These are phyloP conservation scores for Dactylellina sp. DNA, from an alignment of 2,329 filamentous ascomycete genomes.

Conservation along the genomic window DNA sequence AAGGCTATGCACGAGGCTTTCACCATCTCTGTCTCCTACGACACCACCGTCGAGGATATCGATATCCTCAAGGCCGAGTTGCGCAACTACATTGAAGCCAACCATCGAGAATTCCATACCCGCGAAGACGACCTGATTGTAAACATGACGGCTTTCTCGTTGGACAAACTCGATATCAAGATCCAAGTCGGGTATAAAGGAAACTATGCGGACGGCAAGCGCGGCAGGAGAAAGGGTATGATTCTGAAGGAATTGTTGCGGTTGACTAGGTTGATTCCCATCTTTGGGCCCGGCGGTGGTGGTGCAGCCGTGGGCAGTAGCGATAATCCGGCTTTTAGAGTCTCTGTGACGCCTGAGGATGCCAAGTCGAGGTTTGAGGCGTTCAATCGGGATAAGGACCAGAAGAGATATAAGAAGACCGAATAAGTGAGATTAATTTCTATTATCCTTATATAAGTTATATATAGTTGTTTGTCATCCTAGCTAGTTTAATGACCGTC, in stretches of 20 bases:
- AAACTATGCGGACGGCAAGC: conserved; percentile 79
- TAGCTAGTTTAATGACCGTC: too few species aligned
- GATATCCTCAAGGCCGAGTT: conserved; percentile 61
- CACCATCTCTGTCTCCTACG: conserved; percentile 59
- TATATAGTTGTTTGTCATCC: too few species aligned
- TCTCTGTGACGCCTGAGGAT: conserved; percentile 74
- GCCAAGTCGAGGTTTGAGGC: conserved; percentile 64
- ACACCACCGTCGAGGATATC: conserved; percentile 62
- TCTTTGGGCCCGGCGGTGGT: conserved; percentile 17
- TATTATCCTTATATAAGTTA: background rate
- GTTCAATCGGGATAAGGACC: conserved; percentile 14
- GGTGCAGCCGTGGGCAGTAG: conserved; percentile 16
- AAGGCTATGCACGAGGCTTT: conserved; percentile 63
- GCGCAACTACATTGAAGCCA: conserved; percentile 62
- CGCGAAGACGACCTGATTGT: conserved; percentile 79
- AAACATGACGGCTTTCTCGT: conserved; percentile 80
- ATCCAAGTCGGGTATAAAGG: conserved; percentile 91
- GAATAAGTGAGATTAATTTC: background rate
- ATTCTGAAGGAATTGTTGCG: conserved; percentile 11
- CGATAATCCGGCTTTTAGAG: conserved; percentile 23
- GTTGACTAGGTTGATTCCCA: conserved; percentile 23
- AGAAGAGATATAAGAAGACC: background rate
- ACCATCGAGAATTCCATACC: conserved; percentile 62
- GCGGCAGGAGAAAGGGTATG: conserved; percentile 10
- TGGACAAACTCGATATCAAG: conserved; percentile 86